Conservation (phyloP, 1,284 basidiomycete species). For the Prillingera fragicola region DNA sequence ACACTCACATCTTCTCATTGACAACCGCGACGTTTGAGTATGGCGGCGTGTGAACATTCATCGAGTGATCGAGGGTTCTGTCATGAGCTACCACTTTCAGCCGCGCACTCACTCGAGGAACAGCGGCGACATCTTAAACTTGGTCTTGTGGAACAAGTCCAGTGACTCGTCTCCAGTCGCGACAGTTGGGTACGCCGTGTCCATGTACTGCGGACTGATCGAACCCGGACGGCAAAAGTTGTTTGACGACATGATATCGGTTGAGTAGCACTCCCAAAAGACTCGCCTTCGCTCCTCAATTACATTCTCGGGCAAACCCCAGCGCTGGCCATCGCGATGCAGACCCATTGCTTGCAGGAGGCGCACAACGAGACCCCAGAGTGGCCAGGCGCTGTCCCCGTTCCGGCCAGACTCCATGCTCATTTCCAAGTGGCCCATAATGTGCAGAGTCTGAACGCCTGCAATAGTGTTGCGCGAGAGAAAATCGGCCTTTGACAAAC, state of each 20-base stretch:
- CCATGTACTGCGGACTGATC: constrained; percentile 17
- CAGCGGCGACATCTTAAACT: constrained; percentile 20
- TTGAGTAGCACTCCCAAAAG: constrained; percentile 14
- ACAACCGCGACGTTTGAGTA: constrained; percentile 7
- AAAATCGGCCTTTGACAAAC: constrained; percentile 16
- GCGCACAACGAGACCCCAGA: constrained; percentile 3
- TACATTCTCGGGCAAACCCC: background rate
- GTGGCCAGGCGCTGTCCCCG: constrained; percentile 3
- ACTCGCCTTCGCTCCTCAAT: constrained; percentile 14
- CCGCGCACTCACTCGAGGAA: constrained; percentile 8
- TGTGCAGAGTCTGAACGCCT: constrained; percentile 7
- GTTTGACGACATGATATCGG: constrained; percentile 17
- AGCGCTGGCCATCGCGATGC: constrained; percentile 4
- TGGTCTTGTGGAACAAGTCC: constrained; percentile 11
- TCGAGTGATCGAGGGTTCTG: constrained; percentile 5
- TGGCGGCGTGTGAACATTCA: constrained; percentile 7
- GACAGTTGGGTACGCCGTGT: constrained; percentile 18
- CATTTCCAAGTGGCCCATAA: too few species aligned
- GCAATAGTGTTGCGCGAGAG: constrained; percentile 15
- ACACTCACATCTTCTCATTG: constrained; percentile 8
- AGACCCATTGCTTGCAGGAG: constrained; percentile 5
- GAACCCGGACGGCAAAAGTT: constrained; percentile 24
- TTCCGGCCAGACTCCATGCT: constrained; percentile 14
- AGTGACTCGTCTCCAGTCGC: background rate
- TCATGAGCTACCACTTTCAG: too few species aligned